These are phyloP conservation scores for Didymella pinodella DNA, from an alignment of 2,329 filamentous ascomycete species.

Conservation along the genomic window DNA sequence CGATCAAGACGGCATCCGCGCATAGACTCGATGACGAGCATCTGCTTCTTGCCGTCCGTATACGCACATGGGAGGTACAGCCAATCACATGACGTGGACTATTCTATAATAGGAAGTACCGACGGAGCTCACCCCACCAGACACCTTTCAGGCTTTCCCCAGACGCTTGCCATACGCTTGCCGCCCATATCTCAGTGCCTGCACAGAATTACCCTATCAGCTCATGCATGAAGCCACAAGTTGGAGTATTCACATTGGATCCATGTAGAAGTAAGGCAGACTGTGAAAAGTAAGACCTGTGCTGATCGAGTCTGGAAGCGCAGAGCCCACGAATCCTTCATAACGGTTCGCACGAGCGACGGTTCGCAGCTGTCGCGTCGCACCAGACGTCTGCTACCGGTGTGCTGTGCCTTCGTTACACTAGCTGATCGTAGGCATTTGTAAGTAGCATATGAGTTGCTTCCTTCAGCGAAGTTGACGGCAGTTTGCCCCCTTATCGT, in stretches of 20 bases:
- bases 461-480: not conserved
- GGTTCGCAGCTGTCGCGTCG: slow-evolving; percentile 10
- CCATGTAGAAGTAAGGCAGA: slow-evolving; percentile 9
- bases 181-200: slow-evolving; percentile 25
- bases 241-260: slow-evolving; percentile 11
- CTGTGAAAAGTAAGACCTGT: slow-evolving; percentile 21
- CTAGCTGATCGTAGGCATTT: slow-evolving; percentile 3
- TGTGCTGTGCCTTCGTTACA: slow-evolving; percentile 2
- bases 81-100: slow-evolving; percentile 12
- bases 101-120: slow-evolving; percentile 30
- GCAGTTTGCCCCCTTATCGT: not conserved
- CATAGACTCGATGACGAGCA: slow-evolving; percentile 35
- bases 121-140: slow-evolving; percentile 20
- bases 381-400: not conserved
- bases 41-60: slow-evolving; percentile 28
- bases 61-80: slow-evolving; percentile 17
- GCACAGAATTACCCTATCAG: slow-evolving; percentile 25
- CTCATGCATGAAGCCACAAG: slow-evolving; percentile 10
- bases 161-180: slow-evolving; percentile 26
- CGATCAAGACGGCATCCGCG: slow-evolving; percentile 27
- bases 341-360: slow-evolving; percentile 12
- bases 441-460: slow-evolving; percentile 1
- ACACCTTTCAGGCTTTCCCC: slow-evolving; percentile 8
- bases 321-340: slow-evolving; percentile 6
- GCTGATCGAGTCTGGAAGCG: slow-evolving; percentile 22